Percentiles rank a stretch among this genome's conserved stretches.
phyloP scores from a whole-genome alignment of 1,139 yeast species.

The Meyerozyma sp. region DNA sequence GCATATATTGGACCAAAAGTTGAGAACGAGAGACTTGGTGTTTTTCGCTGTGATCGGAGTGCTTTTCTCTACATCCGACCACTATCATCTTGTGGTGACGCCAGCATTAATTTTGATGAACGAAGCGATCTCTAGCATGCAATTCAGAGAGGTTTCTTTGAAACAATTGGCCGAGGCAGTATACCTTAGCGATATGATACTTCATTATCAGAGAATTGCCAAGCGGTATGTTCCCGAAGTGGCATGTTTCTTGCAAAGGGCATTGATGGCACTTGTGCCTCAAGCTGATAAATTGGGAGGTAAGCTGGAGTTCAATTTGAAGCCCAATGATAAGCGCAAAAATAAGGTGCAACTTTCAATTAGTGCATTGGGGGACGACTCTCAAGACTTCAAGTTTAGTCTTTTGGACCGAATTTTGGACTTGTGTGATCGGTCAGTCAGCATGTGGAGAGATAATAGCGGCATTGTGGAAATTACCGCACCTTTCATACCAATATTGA shows the following conservation, averaged over 20 bases:
- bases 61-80: slow-evolving; percentile 90
- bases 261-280: slow-evolving; percentile 43
- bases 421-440: slow-evolving; percentile 24
- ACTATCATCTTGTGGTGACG: slow-evolving; percentile 85
- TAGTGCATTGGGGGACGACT: slow-evolving; percentile 5
- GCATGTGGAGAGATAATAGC: slow-evolving; percentile 60
- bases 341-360: not conserved
- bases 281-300: slow-evolving; percentile 22
- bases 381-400: slow-evolving; percentile 20
- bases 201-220: slow-evolving; percentile 73
- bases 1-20: slow-evolving; percentile 29
- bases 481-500: slow-evolving; percentile 32
- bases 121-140: slow-evolving; percentile 47
- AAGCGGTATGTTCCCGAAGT: slow-evolving; percentile 83
- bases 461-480: slow-evolving; percentile 56
- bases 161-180: slow-evolving; percentile 43
- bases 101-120: slow-evolving; percentile 74
- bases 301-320: not conserved
- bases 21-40: slow-evolving; percentile 52
- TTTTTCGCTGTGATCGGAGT: slow-evolving; percentile 68
- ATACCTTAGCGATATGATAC: slow-evolving; percentile 56
- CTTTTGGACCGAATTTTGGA: slow-evolving; percentile 22
- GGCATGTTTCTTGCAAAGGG: slow-evolving; percentile 50
- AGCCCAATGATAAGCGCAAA: not conserved
- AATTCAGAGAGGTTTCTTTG: slow-evolving; percentile 40